Conservation (phyloP, 257 asterid species). For the Pogostemon cablin region DNA sequence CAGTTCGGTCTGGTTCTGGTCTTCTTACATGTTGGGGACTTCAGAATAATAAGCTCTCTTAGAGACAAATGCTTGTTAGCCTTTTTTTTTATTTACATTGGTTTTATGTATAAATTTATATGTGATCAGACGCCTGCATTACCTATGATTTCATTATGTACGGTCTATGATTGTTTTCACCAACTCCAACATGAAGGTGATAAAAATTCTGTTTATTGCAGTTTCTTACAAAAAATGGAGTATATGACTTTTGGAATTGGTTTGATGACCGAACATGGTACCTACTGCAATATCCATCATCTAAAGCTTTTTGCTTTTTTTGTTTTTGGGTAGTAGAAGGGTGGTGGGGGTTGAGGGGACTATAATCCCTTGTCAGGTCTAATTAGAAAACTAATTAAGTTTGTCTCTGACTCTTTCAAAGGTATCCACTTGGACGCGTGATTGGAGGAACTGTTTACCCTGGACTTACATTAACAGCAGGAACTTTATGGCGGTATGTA, state of each 20-base stretch:
- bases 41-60: not conserved
- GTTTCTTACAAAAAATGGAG: conserved; percentile 88
- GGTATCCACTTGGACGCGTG: conserved; percentile 99
- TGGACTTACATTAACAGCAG: conserved; percentile 96
- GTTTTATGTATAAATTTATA: not conserved
- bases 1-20: not conserved
- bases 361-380: not conserved
- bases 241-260: conserved; percentile 99
- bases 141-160: not conserved
- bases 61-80: not conserved
- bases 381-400: conserved; percentile 21
- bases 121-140: not conserved
- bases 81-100: not conserved
- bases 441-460: conserved; percentile 99
- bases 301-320: not conserved
- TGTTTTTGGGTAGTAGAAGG: not conserved
- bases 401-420: conserved; percentile 27
- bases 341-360: not conserved
- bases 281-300: conserved; percentile 33
- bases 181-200: conserved; percentile 32
- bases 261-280: conserved; percentile 99
- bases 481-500: conserved; percentile 78
- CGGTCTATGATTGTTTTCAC: conserved; percentile 14
- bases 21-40: not conserved
- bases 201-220: conserved; percentile 54